Evolutionary conservation across 345 rosid species (phyloP).

Genomic region (Rhodamnia rubescens): DNA sequence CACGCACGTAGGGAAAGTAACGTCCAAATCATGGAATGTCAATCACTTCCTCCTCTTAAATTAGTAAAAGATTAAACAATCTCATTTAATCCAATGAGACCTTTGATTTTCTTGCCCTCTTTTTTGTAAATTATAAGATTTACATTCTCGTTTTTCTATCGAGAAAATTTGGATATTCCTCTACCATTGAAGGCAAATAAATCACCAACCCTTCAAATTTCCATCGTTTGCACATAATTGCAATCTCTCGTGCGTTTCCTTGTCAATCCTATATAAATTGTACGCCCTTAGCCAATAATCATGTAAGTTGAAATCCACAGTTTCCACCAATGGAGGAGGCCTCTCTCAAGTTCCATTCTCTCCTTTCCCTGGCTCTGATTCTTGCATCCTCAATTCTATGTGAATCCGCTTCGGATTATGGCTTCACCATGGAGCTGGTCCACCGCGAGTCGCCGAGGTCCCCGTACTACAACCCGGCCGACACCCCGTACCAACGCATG

Average conservation of each 20-base stretch:
- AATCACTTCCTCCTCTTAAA: no score
- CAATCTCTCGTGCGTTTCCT: not conserved
- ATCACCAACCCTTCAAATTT: not conserved
- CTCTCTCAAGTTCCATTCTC: not conserved
- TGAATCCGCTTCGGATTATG: not conserved
- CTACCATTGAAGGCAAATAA: not conserved
- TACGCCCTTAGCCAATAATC: no score
- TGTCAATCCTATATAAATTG: no score
- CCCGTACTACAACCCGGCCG: slow-evolving; percentile 4
- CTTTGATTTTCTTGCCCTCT: no score
- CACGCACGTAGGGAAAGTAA: no score
- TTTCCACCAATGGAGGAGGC: not conserved
- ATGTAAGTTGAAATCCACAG: no score
- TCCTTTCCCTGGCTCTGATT: not conserved
- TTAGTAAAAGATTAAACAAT: no score
- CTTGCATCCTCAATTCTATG: not conserved
- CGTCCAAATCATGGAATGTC: no score
- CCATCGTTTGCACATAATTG: not conserved
- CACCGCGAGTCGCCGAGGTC: slow-evolving; percentile 23
- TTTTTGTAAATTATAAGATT: no score
- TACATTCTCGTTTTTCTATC: no score
- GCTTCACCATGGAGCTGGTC: slow-evolving; percentile 14
- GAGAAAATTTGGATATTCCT: not conserved
- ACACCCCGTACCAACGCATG: slow-evolving; percentile 2
- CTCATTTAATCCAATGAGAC: no score